These are phyloP conservation scores for Tuber melanosporum DNA, from an alignment of 495 filamentous ascomycete genomes.

Conservation along the genomic window DNA sequence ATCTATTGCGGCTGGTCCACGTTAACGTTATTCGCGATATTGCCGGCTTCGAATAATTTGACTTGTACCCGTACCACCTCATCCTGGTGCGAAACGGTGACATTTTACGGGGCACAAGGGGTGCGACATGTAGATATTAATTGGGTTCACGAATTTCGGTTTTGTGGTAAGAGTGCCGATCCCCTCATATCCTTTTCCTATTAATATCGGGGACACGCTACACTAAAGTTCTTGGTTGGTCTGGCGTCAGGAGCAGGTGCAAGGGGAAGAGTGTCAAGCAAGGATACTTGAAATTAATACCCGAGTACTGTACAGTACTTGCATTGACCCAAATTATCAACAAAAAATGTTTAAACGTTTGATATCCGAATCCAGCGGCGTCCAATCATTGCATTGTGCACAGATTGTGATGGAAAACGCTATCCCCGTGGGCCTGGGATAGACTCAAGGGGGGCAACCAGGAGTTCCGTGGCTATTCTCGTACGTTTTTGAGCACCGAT, in stretches of 20 bases:
- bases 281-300: background rate
- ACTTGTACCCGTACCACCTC: background rate
- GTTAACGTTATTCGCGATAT: background rate
- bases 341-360: background rate
- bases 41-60: background rate
- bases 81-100: background rate
- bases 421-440: background rate
- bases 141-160: background rate
- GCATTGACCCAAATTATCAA: background rate
- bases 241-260: background rate
- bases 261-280: background rate
- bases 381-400: background rate
- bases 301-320: no score
- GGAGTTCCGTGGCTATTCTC: background rate
- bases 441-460: background rate
- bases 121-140: background rate
- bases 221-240: background rate
- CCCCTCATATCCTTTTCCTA: background rate
- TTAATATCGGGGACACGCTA: background rate
- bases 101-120: background rate
- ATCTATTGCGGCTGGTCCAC: background rate
- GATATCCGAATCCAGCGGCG: background rate
- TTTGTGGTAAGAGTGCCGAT: background rate
- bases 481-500: background rate
- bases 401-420: background rate